Evolutionary conservation across 345 rosid species (phyloP).

Genomic region (Lepidium didymum): DNA sequence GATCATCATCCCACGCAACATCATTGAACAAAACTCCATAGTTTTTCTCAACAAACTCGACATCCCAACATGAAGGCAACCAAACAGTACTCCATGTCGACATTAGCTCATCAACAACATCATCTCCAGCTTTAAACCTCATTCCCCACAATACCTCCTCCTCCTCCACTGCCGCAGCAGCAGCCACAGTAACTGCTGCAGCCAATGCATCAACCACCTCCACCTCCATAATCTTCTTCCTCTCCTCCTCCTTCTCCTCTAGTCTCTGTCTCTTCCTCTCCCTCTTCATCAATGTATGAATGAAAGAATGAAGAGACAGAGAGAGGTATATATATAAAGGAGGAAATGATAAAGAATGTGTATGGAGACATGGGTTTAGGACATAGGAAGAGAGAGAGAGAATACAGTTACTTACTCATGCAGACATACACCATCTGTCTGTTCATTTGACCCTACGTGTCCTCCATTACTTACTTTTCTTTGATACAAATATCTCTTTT

Average conservation of each 20-base stretch:
- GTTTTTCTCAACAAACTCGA: conserved; percentile 26
- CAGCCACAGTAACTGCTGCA: conserved; percentile 22
- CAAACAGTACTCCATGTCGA: conserved; percentile 23
- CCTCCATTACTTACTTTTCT: conserved; percentile 12
- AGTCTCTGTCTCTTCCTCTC: conserved; percentile 10
- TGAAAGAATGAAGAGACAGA: not conserved
- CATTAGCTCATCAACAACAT: conserved; percentile 21
- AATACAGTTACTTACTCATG: conserved; percentile 7
- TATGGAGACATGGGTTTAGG: conserved; percentile 25
- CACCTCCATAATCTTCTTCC: not conserved
- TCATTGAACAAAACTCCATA: conserved; percentile 22
- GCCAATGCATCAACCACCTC: conserved; percentile 27
- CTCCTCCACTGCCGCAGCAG: conserved; percentile 25
- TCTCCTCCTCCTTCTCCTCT: not conserved
- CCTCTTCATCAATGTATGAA: conserved; percentile 23
- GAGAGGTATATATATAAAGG: conserved; percentile 8
- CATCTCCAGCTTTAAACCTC: conserved; percentile 1
- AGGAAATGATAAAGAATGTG: conserved; percentile 13
- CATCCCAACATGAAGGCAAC: conserved; percentile 25
- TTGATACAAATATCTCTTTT: conserved; percentile 5
- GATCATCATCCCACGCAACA: conserved; percentile 30
- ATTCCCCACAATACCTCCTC: conserved; percentile 22
- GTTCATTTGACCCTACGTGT: conserved; percentile 25
- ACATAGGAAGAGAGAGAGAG: conserved; percentile 19
- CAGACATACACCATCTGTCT: conserved; percentile 28